phyloP scores from a whole-genome alignment of 179 eudicot species.

The Carnegiea gigantea region DNA sequence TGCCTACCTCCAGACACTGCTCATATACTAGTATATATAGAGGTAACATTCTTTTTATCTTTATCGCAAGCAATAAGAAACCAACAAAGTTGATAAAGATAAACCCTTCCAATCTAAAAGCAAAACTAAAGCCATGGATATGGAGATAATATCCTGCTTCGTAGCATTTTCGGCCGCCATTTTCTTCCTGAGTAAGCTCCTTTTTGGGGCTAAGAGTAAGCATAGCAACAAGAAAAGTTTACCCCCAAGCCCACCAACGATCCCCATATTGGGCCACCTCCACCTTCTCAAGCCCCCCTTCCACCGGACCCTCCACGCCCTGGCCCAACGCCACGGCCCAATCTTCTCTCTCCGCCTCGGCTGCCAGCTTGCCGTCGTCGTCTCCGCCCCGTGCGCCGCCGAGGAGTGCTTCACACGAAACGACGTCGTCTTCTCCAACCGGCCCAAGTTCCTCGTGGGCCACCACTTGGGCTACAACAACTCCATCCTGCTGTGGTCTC shows the following conservation, averaged over 20 bases:
- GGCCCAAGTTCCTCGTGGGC: constrained; percentile 31
- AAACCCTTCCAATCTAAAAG: no score
- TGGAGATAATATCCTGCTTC: background rate
- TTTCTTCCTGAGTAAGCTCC: background rate
- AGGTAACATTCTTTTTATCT: no score
- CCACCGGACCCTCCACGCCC: constrained; percentile 27
- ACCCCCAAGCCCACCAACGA: constrained; percentile 36
- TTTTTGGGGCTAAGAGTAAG: background rate
- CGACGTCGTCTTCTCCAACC: constrained; percentile 34
- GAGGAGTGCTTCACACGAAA: constrained; percentile 34
- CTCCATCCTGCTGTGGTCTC: constrained; percentile 21
- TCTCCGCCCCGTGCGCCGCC: constrained; percentile 21
- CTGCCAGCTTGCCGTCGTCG: constrained; percentile 11
- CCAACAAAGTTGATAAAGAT: no score
- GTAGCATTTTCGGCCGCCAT: background rate
- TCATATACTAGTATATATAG: no score
- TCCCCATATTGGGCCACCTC: constrained; percentile 46
- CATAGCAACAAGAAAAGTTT: constrained; percentile 8
- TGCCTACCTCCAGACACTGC: no score
- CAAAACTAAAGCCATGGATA: background rate
- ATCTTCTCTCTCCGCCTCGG: constrained; percentile 25
- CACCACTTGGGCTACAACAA: constrained; percentile 30
- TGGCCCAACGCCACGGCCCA: constrained; percentile 27
- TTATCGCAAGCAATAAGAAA: no score
- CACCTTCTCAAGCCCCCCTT: constrained; percentile 37